Evolutionary conservation across 768 basidiomycete genomes (phyloP).

Genomic region (Sporobolomyces roseus): DNA sequence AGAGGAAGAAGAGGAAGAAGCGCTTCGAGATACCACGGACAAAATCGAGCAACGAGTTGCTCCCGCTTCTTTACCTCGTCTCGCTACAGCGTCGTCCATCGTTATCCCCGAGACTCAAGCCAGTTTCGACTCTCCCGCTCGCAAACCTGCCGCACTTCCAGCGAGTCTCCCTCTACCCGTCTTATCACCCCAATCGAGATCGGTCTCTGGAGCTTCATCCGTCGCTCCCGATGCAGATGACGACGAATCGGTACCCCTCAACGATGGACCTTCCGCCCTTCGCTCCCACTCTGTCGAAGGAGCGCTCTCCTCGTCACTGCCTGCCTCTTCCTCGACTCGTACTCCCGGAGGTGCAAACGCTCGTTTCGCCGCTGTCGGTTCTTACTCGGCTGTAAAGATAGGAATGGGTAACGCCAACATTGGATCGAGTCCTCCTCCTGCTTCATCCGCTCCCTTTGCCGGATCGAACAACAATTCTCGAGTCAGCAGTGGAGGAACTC

Average conservation of each 20-base stretch:
- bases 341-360: slow-evolving; percentile 22
- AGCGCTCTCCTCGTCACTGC: slow-evolving; percentile 18
- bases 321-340: slow-evolving; percentile 19
- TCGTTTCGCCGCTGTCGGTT: slow-evolving; percentile 21
- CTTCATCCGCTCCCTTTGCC: slow-evolving; percentile 7
- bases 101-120: slow-evolving; percentile 12
- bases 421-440: slow-evolving; percentile 27
- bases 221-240: slow-evolving; percentile 34
- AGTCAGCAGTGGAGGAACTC: slow-evolving; percentile 26
- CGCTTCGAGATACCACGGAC: too few relatives aligned
- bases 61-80: too few relatives aligned
- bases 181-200: slow-evolving; percentile 15
- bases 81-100: slow-evolving; percentile 10
- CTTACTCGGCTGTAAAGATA: slow-evolving; percentile 29
- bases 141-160: neutral
- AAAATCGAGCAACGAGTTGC: too few relatives aligned
- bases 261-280: slow-evolving; percentile 31
- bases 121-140: neutral
- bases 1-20: slow-evolving; percentile 20
- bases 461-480: neutral
- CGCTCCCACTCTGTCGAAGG: neutral
- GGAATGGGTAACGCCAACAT: slow-evolving; percentile 23
- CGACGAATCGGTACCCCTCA: slow-evolving; percentile 33
- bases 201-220: slow-evolving; percentile 28
- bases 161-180: neutral